Conservation (phyloP, 1,284 basidiomycete species). For the Fomitopsis schrenkii region DNA sequence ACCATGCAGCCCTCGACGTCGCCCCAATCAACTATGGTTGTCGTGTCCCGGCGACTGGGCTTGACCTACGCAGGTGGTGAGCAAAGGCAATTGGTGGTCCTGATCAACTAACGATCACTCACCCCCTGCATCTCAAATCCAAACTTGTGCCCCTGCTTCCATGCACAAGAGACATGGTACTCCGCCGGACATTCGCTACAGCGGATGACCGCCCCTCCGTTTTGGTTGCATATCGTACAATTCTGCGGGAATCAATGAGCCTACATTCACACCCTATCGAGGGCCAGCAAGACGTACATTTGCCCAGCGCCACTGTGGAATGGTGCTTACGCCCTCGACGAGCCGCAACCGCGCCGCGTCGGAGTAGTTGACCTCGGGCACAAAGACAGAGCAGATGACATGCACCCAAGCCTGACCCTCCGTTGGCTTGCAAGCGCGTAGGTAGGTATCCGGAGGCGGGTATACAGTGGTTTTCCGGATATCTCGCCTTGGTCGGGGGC, state of each 20-base stretch:
- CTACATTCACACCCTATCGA: neutral
- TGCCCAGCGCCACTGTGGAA: constrained; percentile 63
- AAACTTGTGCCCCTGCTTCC: constrained; percentile 76
- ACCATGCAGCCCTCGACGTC: constrained; percentile 83
- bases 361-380: constrained; percentile 79
- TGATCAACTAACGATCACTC: constrained; percentile 26
- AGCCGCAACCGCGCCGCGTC: constrained; percentile 67
- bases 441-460: constrained; percentile 58
- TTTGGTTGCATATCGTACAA: constrained; percentile 60
- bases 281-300: constrained; percentile 39
- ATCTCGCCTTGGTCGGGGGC: constrained; percentile 54
- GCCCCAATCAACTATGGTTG: constrained; percentile 76
- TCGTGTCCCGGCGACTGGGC: constrained; percentile 62
- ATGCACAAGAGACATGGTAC: constrained; percentile 91
- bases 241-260: constrained; percentile 32
- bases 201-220: constrained; percentile 76
- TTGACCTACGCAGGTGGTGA: constrained; percentile 52
- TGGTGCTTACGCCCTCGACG: constrained; percentile 84
- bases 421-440: constrained; percentile 89
- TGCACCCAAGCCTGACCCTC: constrained; percentile 95
- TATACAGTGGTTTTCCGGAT: constrained; percentile 42
- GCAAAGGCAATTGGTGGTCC: constrained; percentile 7
- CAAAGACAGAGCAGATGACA: constrained; percentile 85
- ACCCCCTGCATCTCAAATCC: constrained; percentile 89
- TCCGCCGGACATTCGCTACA: constrained; percentile 81